phyloP scores from a whole-genome alignment of 345 rosid genomes.

The Leavenworthia alabamica region DNA sequence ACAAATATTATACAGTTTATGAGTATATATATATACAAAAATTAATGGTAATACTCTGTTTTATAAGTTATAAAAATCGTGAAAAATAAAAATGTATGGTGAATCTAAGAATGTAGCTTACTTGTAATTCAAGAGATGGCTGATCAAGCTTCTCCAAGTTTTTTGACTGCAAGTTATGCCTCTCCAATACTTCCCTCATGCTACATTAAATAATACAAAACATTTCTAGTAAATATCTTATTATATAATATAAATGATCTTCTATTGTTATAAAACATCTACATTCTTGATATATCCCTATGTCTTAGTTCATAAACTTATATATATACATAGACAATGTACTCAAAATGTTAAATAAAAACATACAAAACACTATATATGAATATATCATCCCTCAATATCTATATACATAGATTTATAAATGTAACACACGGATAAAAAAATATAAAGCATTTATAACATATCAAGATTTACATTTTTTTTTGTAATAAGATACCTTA shows the following conservation, averaged over 20 bases:
- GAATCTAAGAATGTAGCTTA: conserved; percentile 12
- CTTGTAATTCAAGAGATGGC: conserved; percentile 90
- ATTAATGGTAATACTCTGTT: neutral
- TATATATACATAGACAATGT: neutral
- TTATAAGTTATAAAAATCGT: neutral
- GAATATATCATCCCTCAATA: conserved; percentile 1
- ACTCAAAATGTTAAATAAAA: neutral
- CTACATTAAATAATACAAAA: conserved; percentile 32
- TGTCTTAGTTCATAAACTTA: neutral
- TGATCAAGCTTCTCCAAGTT: conserved; percentile 76
- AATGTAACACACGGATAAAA: neutral
- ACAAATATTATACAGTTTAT: neutral
- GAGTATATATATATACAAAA: neutral
- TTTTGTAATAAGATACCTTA: conserved; percentile 10
- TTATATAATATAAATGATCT: neutral
- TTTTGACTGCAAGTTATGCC: conserved; percentile 68
- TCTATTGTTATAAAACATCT: neutral
- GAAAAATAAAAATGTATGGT: neutral
- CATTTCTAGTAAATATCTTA: neutral
- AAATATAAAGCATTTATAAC: neutral
- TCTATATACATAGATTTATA: neutral
- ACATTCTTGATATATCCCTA: neutral
- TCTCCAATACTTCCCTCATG: conserved; percentile 77
- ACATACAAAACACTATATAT: conserved; percentile 1
- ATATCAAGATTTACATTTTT: neutral